Evolutionary conservation across 257 asterid species (phyloP).

Genomic region (Petunia axillaris): DNA sequence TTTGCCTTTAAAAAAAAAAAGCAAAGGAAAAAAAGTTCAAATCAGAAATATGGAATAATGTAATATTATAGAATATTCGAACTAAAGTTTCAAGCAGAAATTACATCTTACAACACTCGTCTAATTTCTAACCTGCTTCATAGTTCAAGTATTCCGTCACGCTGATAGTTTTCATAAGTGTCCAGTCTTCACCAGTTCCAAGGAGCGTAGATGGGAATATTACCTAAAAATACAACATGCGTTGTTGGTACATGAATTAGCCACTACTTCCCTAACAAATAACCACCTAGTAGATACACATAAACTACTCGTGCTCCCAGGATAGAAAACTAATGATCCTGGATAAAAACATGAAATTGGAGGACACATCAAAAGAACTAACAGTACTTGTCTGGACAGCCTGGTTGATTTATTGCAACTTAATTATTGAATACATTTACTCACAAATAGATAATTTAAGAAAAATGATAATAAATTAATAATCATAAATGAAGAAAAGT

Average conservation of each 20-base stretch:
- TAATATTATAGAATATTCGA: neutral
- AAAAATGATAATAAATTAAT: neutral
- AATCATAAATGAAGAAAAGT: too few species aligned
- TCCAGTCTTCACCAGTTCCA: slow-evolving; percentile 97
- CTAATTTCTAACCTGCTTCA: slow-evolving; percentile 71
- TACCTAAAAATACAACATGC: slow-evolving; percentile 53
- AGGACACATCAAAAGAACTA: neutral
- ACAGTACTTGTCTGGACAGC: too few species aligned
- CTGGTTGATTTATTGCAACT: too few species aligned
- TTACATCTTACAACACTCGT: neutral
- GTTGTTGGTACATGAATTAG: neutral
- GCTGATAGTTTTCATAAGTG: slow-evolving; percentile 94
- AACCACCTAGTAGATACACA: neutral
- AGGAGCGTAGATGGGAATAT: slow-evolving; percentile 94
- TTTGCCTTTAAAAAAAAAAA: slow-evolving; percentile 56
- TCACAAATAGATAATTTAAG: neutral
- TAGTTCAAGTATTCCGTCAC: slow-evolving; percentile 95
- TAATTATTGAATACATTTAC: too few species aligned
- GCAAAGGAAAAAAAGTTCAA: neutral
- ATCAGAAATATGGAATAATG: neutral
- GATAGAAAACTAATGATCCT: neutral
- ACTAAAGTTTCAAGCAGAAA: neutral
- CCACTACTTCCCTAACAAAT: neutral
- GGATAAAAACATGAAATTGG: neutral
- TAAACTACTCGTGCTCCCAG: neutral